These are phyloP conservation scores for Fusarium sp. DNA, from an alignment of 2,329 filamentous ascomycete species.

Conservation along the genomic window DNA sequence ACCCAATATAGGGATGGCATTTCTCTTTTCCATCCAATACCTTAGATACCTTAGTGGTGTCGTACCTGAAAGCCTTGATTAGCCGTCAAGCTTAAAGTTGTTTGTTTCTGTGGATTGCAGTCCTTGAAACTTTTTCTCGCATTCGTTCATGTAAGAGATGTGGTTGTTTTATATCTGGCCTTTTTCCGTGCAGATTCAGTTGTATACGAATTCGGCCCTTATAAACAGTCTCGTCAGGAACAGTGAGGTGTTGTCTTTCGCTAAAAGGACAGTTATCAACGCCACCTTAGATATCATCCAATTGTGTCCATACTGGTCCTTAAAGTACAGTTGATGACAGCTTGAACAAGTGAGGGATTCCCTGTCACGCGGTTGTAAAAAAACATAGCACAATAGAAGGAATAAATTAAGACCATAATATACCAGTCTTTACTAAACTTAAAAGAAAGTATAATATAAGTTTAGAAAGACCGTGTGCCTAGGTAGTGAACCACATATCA, in stretches of 20 bases:
- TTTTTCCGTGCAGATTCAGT: not conserved
- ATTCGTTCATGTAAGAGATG: too few species aligned
- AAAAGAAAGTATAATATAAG: too few species aligned
- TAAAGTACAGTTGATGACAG: not conserved
- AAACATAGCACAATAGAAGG: too few species aligned
- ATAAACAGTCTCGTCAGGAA: slow-evolving; percentile 12
- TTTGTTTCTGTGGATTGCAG: not conserved
- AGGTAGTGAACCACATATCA: slow-evolving; percentile 3
- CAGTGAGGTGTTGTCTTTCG: slow-evolving; percentile 1
- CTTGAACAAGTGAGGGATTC: not conserved
- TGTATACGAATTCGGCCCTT: not conserved
- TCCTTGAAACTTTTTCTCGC: not conserved
- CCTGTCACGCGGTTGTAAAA: not conserved
- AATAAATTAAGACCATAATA: too few species aligned
- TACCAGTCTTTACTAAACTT: too few species aligned
- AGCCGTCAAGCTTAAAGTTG: not conserved
- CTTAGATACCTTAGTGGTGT: not conserved
- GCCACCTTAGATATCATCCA: not conserved
- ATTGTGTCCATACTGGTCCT: too few species aligned
- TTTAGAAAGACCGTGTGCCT: too few species aligned
- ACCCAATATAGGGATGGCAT: not conserved
- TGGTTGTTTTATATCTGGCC: not conserved
- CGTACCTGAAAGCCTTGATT: not conserved
- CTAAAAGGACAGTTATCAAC: slow-evolving; percentile 2
- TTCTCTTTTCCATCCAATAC: too few species aligned